phyloP scores from a whole-genome alignment of 2,329 filamentous ascomycete species.

The Volutella citrinella region DNA sequence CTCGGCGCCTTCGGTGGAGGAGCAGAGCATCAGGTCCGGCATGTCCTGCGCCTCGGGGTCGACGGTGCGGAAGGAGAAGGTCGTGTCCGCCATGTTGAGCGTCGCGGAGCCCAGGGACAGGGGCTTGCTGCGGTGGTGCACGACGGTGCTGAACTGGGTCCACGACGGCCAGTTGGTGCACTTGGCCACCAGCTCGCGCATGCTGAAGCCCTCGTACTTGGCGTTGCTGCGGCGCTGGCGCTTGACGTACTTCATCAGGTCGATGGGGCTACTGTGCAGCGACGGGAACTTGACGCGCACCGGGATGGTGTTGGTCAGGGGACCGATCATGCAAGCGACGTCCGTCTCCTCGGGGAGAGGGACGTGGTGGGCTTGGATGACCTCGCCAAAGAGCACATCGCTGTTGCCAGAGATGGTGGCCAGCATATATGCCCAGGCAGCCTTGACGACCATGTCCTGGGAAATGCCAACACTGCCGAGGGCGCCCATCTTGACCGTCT shows the following conservation, averaged over 20 bases:
- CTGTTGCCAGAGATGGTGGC: constrained; percentile 44
- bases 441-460: constrained; percentile 53
- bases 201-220: constrained; percentile 49
- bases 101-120: constrained; percentile 35
- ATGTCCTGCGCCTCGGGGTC: constrained; percentile 39
- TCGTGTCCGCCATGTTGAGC: constrained; percentile 43
- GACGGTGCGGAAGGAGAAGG: constrained; percentile 42
- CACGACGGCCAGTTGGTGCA: constrained; percentile 55
- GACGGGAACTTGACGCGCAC: constrained; percentile 47
- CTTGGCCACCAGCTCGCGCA: constrained; percentile 48
- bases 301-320: constrained; percentile 45
- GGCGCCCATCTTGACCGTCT: constrained; percentile 39
- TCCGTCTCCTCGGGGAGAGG: constrained; percentile 50
- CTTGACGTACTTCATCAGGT: constrained; percentile 48
- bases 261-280: constrained; percentile 42
- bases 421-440: constrained; percentile 56
- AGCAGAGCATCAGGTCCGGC: constrained; percentile 45
- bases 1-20: constrained; percentile 34
- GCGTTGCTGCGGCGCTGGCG: constrained; percentile 45
- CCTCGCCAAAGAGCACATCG: constrained; percentile 57
- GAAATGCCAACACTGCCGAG: constrained; percentile 42
- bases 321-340: constrained; percentile 47
- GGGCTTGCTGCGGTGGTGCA: constrained; percentile 43
- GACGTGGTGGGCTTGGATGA: constrained; percentile 46
- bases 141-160: constrained; percentile 52